Percentiles rank a stretch among this genome's conserved stretches.
Conservation (phyloP, 768 basidiomycete genomes). For the Guyanaporus albipodus region DNA sequence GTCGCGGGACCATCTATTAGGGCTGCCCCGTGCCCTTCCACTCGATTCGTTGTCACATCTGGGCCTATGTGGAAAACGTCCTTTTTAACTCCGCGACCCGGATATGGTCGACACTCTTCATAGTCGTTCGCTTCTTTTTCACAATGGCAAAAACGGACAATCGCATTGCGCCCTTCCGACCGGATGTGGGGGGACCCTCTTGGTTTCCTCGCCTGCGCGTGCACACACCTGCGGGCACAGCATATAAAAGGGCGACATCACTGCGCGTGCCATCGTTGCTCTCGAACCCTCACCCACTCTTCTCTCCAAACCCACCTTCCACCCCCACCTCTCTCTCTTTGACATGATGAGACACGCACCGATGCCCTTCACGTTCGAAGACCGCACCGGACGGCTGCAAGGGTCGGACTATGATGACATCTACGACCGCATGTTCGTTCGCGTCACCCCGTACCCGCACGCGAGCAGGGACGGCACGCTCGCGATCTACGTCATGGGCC, state of each 20-base stretch:
- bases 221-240: slow-evolving; percentile 18
- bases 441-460: slow-evolving; percentile 49
- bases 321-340: slow-evolving; percentile 14
- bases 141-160: slow-evolving; percentile 19
- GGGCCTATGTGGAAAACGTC: not conserved
- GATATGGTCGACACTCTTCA: slow-evolving; percentile 24
- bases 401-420: slow-evolving; percentile 71
- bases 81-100: slow-evolving; percentile 31
- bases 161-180: slow-evolving; percentile 23
- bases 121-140: slow-evolving; percentile 23
- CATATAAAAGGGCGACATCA: slow-evolving; percentile 17
- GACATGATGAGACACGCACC: slow-evolving; percentile 21
- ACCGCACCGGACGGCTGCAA: slow-evolving; percentile 54
- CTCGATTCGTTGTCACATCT: not conserved
- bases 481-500: slow-evolving; percentile 63
- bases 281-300: not conserved
- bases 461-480: slow-evolving; percentile 33
- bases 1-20: too few relatives aligned
- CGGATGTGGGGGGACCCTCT: slow-evolving; percentile 20
- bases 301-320: not conserved
- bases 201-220: slow-evolving; percentile 13
- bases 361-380: slow-evolving; percentile 61
- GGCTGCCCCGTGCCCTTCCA: slow-evolving; percentile 6
- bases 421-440: slow-evolving; percentile 72
- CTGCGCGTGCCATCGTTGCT: not conserved